A percentile compares a stretch with the other conserved stretches of the same genome.
Evolutionary conservation across 371 early-diverging fungal species (phyloP).

Genomic region (Mortierella sp.): DNA sequence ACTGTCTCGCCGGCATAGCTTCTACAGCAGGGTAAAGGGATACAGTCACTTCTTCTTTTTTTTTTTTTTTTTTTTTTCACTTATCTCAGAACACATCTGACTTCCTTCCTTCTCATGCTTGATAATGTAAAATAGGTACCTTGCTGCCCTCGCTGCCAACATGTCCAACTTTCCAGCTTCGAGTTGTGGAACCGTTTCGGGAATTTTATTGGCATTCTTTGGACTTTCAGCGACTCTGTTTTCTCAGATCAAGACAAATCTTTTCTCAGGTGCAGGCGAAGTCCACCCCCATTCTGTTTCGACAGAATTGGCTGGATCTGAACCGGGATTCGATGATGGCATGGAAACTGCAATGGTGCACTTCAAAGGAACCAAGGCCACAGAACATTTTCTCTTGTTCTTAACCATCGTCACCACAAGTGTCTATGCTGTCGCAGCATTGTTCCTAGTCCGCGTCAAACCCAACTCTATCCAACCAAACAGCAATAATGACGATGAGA

Average conservation of each 20-base stretch:
- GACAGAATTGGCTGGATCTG: too few species aligned
- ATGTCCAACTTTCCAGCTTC: slow-evolving; percentile 14
- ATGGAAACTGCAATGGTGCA: not conserved
- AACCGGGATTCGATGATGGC: too few species aligned
- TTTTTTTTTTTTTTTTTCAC: not conserved
- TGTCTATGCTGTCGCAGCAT: not conserved
- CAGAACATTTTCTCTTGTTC: slow-evolving; percentile 10
- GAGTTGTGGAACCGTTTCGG: slow-evolving; percentile 8
- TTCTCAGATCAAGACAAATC: slow-evolving; percentile 12
- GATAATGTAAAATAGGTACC: slow-evolving; percentile 3
- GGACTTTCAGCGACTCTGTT: slow-evolving; percentile 14
- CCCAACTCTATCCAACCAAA: not conserved
- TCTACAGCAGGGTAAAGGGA: slow-evolving; percentile 13
- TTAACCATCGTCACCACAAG: slow-evolving; percentile 12
- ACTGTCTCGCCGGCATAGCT: slow-evolving; percentile 12
- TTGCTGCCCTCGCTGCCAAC: slow-evolving; percentile 17
- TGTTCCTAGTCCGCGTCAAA: slow-evolving; percentile 11
- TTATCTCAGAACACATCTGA: not conserved
- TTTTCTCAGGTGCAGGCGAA: slow-evolving; percentile 7
- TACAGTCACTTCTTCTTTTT: not conserved
- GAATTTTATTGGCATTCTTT: slow-evolving; percentile 15
- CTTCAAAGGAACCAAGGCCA: slow-evolving; percentile 3
- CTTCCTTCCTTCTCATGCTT: not conserved
- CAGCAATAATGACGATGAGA: too few species aligned
- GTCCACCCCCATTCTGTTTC: not conserved